Percentiles rank a stretch among this genome's conserved stretches.
These are phyloP conservation scores for Schizochytrium sp. DNA, from an alignment of 108 stramenopile genomes.

Conservation along the genomic window DNA sequence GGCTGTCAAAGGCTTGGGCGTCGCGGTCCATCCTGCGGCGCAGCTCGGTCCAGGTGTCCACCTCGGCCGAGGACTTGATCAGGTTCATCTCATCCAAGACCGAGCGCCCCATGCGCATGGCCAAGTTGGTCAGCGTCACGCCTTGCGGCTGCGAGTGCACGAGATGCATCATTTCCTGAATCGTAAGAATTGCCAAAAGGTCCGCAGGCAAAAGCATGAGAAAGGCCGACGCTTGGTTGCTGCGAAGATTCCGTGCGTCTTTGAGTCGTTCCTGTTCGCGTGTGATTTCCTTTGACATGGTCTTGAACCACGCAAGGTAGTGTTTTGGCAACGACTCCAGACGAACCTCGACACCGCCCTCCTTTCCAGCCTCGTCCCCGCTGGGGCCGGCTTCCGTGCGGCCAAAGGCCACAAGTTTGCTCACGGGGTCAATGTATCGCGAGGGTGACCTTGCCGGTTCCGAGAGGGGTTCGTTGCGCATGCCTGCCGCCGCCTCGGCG, in stretches of 20 bases:
- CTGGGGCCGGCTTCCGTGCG: too few species aligned
- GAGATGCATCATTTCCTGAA: conserved; percentile 61
- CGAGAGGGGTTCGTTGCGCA: too few species aligned
- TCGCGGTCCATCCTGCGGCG: neutral
- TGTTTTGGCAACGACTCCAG: neutral
- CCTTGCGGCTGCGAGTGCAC: conserved; percentile 44
- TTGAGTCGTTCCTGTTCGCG: neutral
- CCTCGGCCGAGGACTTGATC: conserved; percentile 52
- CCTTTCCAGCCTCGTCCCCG: too few species aligned
- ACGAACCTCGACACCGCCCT: neutral
- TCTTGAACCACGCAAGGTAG: neutral
- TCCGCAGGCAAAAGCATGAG: conserved; percentile 67
- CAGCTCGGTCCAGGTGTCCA: neutral
- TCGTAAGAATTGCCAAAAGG: conserved; percentile 75
- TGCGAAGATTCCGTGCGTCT: neutral
- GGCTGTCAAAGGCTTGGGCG: conserved; percentile 20
- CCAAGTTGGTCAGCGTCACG: conserved; percentile 49
- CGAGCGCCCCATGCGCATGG: conserved; percentile 55
- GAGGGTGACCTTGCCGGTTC: too few species aligned
- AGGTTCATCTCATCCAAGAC: conserved; percentile 74
- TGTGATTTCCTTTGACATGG: neutral
- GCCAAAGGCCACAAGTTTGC: neutral
- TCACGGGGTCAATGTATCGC: neutral
- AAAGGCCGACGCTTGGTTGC: conserved; percentile 33
- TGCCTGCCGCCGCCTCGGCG: too few species aligned